phyloP scores from a whole-genome alignment of 176 grass and related monocot genomes.

The Aechmea fasciata region DNA sequence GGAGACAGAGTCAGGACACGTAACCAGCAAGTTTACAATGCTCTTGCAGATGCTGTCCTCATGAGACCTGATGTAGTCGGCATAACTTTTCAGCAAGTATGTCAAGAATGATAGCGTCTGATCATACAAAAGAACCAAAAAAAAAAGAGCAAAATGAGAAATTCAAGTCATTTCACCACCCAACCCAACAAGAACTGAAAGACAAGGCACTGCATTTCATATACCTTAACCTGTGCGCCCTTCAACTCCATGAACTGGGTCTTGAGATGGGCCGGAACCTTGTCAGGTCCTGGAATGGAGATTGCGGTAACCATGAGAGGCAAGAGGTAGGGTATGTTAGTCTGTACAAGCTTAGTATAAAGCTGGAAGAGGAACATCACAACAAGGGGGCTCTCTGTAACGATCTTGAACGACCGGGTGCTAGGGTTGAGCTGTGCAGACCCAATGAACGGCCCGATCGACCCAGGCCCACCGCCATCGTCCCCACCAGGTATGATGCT shows the following conservation, averaged over 20 bases:
- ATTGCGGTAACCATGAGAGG: conserved; percentile 91
- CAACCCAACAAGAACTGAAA: neutral
- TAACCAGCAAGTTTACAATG: conserved; percentile 96
- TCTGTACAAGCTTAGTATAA: conserved; percentile 94
- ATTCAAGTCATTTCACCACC: neutral
- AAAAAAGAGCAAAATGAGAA: neutral
- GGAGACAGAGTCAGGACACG: conserved; percentile 94
- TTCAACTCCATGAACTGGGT: conserved; percentile 81
- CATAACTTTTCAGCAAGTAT: conserved; percentile 90
- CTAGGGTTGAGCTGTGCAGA: conserved; percentile 83
- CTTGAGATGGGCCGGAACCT: conserved; percentile 64
- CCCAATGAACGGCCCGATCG: conserved; percentile 18
- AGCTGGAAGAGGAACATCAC: conserved; percentile 99
- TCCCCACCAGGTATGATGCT: conserved; percentile 2
- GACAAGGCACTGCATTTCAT: neutral
- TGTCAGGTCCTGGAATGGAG: conserved; percentile 73
- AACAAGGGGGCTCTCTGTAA: conserved; percentile 90
- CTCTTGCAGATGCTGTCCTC: conserved; percentile 99
- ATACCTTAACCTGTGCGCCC: conserved; percentile 96
- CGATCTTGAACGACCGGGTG: conserved; percentile 91
- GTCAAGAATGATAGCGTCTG: conserved; percentile 92
- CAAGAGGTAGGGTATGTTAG: conserved; percentile 75
- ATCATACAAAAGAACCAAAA: conserved; percentile 16
- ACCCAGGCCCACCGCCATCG: conserved; percentile 10
- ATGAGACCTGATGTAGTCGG: conserved; percentile 80